phyloP scores from a whole-genome alignment of 2,329 filamentous ascomycete genomes.

The Xylariaceae sp. region DNA sequence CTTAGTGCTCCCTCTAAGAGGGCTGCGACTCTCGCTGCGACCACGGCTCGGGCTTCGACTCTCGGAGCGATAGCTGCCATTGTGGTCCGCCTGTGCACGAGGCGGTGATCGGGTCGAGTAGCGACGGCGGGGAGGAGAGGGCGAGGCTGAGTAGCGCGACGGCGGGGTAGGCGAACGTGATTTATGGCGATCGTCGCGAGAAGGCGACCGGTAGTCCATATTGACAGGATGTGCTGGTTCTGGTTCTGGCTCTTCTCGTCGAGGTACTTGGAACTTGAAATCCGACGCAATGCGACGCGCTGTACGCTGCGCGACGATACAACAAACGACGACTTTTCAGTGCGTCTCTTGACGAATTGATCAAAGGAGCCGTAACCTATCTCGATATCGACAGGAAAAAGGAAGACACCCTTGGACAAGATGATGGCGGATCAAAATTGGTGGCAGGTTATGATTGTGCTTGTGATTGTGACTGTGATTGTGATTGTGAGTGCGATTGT shows the following conservation, averaged over 20 bases:
- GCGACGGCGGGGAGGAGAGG: constrained; percentile 41
- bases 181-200: constrained; percentile 36
- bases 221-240: not conserved
- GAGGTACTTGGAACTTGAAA: not conserved
- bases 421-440: not conserved
- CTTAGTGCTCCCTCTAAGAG: constrained; percentile 43
- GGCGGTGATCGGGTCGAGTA: constrained; percentile 40
- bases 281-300: not conserved
- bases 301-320: not conserved
- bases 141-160: constrained; percentile 49
- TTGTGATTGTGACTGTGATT: not conserved
- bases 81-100: constrained; percentile 42
- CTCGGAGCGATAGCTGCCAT: constrained; percentile 43
- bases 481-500: not conserved
- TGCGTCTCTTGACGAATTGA: not conserved
- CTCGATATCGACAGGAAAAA: too few species aligned
- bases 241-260: too few species aligned
- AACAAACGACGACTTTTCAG: not conserved
- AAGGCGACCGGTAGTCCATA: constrained; percentile 45
- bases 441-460: too few species aligned
- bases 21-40: constrained; percentile 40
- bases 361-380: too few species aligned
- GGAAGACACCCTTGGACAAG: not conserved
- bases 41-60: constrained; percentile 37
- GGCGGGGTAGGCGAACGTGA: constrained; percentile 46